phyloP scores from a whole-genome alignment of 371 early-diverging fungal species.

The Zychaea mexicana region DNA sequence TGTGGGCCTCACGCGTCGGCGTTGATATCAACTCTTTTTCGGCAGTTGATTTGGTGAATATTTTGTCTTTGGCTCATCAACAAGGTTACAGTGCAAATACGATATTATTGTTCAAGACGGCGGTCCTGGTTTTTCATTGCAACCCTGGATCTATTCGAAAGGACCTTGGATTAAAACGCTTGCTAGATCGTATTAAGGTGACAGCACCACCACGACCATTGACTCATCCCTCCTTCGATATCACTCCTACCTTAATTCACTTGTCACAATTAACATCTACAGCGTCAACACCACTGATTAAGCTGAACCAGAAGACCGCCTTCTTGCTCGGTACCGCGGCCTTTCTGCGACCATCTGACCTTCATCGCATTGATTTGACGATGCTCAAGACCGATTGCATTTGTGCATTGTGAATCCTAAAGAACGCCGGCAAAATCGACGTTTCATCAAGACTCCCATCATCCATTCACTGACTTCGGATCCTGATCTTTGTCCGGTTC shows the following conservation, averaged over 20 bases:
- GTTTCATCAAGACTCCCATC: background rate
- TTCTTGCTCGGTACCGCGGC: slow-evolving; percentile 3
- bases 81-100: background rate
- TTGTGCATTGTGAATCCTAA: slow-evolving; percentile 54
- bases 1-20: background rate
- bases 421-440: background rate
- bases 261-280: background rate
- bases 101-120: background rate
- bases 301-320: slow-evolving; percentile 3
- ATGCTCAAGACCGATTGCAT: background rate
- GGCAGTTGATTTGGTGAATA: background rate
- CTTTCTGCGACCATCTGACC: slow-evolving; percentile 11
- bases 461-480: background rate
- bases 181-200: background rate
- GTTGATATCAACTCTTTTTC: background rate
- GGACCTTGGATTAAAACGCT: background rate
- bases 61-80: background rate
- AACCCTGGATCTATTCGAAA: background rate
- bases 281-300: background rate
- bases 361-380: background rate
- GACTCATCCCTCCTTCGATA: background rate
- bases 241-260: background rate
- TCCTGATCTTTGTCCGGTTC: background rate
- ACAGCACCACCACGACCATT: slow-evolving; percentile 4
- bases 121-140: background rate